Evolutionary conservation across 352 stramenopile genomes (phyloP).

Genomic region (Globisporangium barbulae): DNA sequence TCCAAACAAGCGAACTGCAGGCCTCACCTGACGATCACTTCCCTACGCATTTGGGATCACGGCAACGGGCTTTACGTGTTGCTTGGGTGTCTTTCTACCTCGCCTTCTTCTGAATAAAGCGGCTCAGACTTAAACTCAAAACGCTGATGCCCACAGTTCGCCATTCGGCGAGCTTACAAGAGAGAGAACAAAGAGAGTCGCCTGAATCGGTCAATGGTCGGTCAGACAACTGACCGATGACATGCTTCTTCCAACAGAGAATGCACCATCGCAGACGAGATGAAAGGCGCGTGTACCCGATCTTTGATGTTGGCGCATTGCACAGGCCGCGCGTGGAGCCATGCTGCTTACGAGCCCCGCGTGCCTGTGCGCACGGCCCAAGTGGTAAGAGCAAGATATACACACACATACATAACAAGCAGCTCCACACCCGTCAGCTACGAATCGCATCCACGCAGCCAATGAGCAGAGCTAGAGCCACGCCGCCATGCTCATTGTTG

Average conservation of each 20-base stretch:
- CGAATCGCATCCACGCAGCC: too few relatives aligned
- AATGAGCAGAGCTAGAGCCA: too few relatives aligned
- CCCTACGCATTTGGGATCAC: neutral
- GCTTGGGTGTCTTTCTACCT: neutral
- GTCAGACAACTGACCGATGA: neutral
- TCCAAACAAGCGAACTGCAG: neutral
- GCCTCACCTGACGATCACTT: slow-evolving; percentile 2
- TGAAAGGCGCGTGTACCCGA: neutral
- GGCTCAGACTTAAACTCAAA: slow-evolving; percentile 28
- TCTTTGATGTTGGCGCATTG: neutral
- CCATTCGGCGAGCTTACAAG: neutral
- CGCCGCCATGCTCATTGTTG: too few relatives aligned
- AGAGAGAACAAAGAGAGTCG: neutral
- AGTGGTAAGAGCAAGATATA: neutral
- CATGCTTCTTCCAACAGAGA: neutral
- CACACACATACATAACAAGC: neutral
- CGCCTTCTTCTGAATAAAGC: neutral
- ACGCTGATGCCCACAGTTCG: neutral
- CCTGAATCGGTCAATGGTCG: neutral
- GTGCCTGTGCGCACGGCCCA: neutral
- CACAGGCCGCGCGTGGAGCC: neutral
- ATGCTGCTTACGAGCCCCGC: neutral
- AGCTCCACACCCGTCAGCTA: too few relatives aligned
- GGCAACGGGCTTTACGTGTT: neutral
- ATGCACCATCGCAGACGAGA: neutral